Evolutionary conservation across 495 filamentous ascomycete species (phyloP).

Genomic region (Trichoderma orchidacearum): DNA sequence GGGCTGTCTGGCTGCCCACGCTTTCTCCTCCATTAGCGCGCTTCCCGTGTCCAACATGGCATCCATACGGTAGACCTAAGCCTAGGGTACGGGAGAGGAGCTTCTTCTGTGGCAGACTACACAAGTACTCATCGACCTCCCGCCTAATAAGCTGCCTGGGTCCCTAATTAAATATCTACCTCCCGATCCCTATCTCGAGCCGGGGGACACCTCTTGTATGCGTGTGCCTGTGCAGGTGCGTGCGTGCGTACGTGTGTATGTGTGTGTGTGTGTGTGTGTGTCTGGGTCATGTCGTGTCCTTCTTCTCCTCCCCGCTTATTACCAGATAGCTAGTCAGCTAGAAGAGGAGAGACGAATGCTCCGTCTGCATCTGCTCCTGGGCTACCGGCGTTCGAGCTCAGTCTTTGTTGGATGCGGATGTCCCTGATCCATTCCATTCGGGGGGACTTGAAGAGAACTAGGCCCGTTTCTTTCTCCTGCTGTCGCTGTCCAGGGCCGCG

Average conservation of each 20-base stretch:
- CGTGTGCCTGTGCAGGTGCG: neutral
- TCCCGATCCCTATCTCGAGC: neutral
- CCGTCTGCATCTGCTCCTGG: neutral
- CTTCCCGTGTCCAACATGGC: conserved; percentile 1
- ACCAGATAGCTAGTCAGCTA: neutral
- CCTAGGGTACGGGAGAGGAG: neutral
- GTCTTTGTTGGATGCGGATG: neutral
- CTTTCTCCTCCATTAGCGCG: neutral
- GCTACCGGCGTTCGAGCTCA: neutral
- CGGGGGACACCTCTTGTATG: neutral
- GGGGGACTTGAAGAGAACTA: neutral
- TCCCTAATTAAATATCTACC: neutral
- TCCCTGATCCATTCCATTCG: neutral
- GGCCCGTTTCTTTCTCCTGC: neutral
- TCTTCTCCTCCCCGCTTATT: neutral
- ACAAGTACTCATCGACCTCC: neutral
- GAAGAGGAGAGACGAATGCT: neutral
- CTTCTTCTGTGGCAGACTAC: neutral
- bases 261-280: neutral
- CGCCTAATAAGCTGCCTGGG: conserved; percentile 1
- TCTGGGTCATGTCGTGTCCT: neutral
- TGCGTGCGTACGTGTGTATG: neutral
- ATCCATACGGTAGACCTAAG: neutral
- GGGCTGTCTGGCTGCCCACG: neutral
- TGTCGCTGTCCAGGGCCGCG: neutral